Evolutionary conservation across 2,329 filamentous ascomycete species (phyloP), one percentile per base, ranked within the genome.

Genomic region (Aspergillus hortae): DNA sequence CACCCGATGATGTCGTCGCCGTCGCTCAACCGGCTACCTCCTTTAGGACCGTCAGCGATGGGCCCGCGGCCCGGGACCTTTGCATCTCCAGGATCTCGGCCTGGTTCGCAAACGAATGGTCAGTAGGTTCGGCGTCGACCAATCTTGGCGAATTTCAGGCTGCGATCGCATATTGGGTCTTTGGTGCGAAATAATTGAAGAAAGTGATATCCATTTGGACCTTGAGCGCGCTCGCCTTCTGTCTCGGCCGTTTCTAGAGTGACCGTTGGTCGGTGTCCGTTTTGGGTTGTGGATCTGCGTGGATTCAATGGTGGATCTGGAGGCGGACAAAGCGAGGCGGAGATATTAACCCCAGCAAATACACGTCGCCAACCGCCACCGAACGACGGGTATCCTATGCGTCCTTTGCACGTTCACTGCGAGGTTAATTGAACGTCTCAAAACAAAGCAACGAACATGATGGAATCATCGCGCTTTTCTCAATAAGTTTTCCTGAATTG

Each of bases 11-110:
- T 68, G 65, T 66, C 65, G 4, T 69, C 67, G 6, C 67, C 67
- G 6, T 67, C 67, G 0, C 55, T 69, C 44, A 65, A 65, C 48
- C 66, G 64, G 15, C 60, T 69, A 23, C 66, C 66, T 19, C 61
- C 65, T n/a, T 42, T 70, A 36, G 63, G 61, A n/a, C 61, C 67
- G 17, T 61, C 62, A 11, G 58, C 61, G 14, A 51, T 57, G 35
- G 52, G 55, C 3, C 61, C 62, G 11, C 57, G 62, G 23, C 63
- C 55, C n/a, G 64, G 63, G 6, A 49, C 62, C 10, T 55, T 61
- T 35, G 58, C 58, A 15, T 58, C 61, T 36, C 58, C 56, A 36
- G 58, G 59, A 15, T 57, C 61, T 36, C 58, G 56, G 32, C 53
- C 51, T 44, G 53, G 38, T 11, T 33, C 19, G 36, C 52, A 51